Evolutionary conservation across 2,329 filamentous ascomycete genomes (phyloP), one percentile per base, ranked within the genome.

Genomic region (Coniochaeta ligniaria): DNA sequence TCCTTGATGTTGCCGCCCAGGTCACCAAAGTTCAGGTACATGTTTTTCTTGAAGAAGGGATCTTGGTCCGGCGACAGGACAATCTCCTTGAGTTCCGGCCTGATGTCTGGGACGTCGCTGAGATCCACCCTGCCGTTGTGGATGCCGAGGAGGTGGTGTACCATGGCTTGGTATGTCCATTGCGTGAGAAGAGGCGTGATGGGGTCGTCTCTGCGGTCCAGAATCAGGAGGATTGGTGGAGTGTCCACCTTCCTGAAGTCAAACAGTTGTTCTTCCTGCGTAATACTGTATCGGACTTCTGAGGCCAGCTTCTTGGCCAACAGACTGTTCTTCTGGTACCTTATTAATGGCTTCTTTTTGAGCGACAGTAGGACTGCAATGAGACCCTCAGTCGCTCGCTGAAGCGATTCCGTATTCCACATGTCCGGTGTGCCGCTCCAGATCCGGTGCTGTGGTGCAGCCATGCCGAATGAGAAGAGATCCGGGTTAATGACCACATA

Each of bases 111-210:
- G 0, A 96, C 87, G 60, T 91, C 84, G 63, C 88, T 89, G 36
- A 99, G 80, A 70, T 96, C 90, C 0, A 99, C 95, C 58, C 94
- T 85, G n/a, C 95, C 95, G 72, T 98, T 98, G 61, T 90, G 85
- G 66, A 99, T 96, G 6, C 95, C 95, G 14, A 99, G 80, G 1
- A 98, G 78, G 70, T 99, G 95, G 72, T 99, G 95, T 0, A 99
- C 95, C 93, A 99, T 99, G n/a, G 95, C 95, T 75, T 99, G 95
- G 70, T 99, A 99, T 28, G 95, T 99, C 95, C 95, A 99, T 72
- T 99, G 95, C 2, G 92, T 96, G 57, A 99, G 82, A 12, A 99
- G 78, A 0, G 95, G 95, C 3, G 95, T 99, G 58, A 98, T 90
- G 0, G 95, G 94, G 69, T 99, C 95, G 71, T 97, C 93, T 72